phyloP scores from a whole-genome alignment of 2,329 filamentous ascomycete species.

The Colletotrichum lentis region DNA sequence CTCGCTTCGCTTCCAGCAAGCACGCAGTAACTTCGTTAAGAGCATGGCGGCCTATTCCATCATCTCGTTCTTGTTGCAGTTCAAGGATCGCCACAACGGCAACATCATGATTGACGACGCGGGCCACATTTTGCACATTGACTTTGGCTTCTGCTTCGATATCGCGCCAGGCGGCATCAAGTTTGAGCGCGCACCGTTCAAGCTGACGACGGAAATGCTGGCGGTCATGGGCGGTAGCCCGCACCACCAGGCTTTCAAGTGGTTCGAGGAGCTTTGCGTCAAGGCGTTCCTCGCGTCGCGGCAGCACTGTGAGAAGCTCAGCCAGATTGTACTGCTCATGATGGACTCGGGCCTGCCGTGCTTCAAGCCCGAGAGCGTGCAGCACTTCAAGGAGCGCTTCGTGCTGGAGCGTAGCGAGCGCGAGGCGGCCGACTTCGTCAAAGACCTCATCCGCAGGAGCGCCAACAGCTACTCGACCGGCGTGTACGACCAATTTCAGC shows the following conservation, averaged over 20 bases:
- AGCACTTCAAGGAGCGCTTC: conserved; percentile 91
- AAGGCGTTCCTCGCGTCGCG: conserved; percentile 92
- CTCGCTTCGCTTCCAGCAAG: conserved; percentile 92
- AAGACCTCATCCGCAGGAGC: conserved; percentile 87
- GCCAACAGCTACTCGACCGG: conserved; percentile 90
- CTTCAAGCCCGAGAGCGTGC: conserved; percentile 95
- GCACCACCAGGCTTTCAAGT: conserved; percentile 86
- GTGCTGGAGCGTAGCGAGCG: conserved; percentile 90
- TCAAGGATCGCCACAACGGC: conserved; percentile 99
- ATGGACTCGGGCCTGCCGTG: conserved; percentile 94
- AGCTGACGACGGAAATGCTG: conserved; percentile 96
- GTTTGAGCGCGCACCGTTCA: conserved; percentile 98
- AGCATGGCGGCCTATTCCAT: conserved; percentile 98
- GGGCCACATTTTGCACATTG: conserved; percentile 97
- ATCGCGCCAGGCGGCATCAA: conserved; percentile 96
- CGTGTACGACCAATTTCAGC: conserved; percentile 97
- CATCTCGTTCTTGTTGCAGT: conserved; percentile 94
- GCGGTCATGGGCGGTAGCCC: conserved; percentile 95
- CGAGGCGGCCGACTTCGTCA: conserved; percentile 95
- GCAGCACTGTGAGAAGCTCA: conserved; percentile 86
- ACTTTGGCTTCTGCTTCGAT: conserved; percentile 99
- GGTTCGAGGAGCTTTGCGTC: conserved; percentile 95
- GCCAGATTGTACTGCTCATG: conserved; percentile 92
- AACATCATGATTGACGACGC: conserved; percentile 99
- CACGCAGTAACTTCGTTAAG: conserved; percentile 97